Base-by-base conservation (phyloP, 345 rosid genomes). In the Boechera stricta region DNA sequence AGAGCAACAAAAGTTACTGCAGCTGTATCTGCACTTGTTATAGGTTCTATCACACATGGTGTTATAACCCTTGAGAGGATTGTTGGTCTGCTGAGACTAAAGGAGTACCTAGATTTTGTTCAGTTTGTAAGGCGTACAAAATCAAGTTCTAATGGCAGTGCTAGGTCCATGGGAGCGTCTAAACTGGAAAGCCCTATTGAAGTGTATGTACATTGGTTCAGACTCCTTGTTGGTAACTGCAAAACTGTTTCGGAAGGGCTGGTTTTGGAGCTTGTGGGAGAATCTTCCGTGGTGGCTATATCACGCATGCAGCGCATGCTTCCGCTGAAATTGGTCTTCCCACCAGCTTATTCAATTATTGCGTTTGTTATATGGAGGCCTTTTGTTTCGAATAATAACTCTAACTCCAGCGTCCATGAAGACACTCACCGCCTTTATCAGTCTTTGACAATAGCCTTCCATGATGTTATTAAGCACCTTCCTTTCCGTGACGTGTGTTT, bases 271-370 rank as follows among this genome's bases (percentile, higher is more conserved):
- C 97, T 96, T 73, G 80, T 93, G 69, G 99, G 98, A 39, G 96
- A 96, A 80, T 92, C 94, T 68, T 87, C 91, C 24, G 74, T 91
- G 35, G 84, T 88, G 73, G 97, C 98, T 82, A 85, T 96, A 72
- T 90, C 93, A 44, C 91, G 97, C 84, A 96, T 93, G 97, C 99
- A 96, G 77, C 88, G 90, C 65, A 81, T 88, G 81, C 92, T 96
- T 42, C 97, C 98, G 56, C 82, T 93, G 61, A 77, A 82, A 70
- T 89, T 91, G 87, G 98, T 93, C 65, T 87, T 93, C 74, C 99
- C 97, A 48, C 98, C 99, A 18, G 93, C 98, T 18, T 93, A 86
- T 79, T 82, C 90, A 35, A 87, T 96, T 78, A 86, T 91, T 78
- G 94, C 97, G 12, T 88, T 90, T 79, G 86, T 93, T 60, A 67